Evolutionary conservation across 768 basidiomycete species (phyloP).

Genomic region (Boletus subparvulus): DNA sequence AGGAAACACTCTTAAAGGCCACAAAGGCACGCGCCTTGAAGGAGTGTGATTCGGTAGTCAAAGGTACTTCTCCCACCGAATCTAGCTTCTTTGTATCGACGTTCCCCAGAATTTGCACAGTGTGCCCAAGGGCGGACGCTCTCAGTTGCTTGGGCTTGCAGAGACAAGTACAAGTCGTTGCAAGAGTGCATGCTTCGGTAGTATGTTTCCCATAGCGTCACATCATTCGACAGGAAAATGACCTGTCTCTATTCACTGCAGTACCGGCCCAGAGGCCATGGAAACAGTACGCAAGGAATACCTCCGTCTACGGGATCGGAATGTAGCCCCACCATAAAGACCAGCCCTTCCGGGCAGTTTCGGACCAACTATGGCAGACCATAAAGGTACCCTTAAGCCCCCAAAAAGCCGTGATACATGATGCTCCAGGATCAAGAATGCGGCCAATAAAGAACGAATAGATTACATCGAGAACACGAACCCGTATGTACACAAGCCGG

Average conservation of each 20-base stretch:
- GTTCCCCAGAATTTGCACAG: conserved; percentile 69
- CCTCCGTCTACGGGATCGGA: conserved; percentile 57
- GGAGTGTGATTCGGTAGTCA: conserved; percentile 74
- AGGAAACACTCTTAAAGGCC: conserved; percentile 79
- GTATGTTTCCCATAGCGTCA: conserved; percentile 44
- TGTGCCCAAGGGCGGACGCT: conserved; percentile 79
- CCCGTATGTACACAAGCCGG: background rate
- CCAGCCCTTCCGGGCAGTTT: background rate
- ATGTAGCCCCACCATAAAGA: conserved; percentile 1
- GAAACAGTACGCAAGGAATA: conserved; percentile 70
- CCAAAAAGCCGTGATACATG: background rate
- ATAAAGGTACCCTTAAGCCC: background rate
- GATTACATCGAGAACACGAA: conserved; percentile 8
- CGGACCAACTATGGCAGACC: background rate
- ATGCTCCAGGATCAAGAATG: background rate
- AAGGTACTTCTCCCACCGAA: conserved; percentile 42
- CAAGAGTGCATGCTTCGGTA: conserved; percentile 80
- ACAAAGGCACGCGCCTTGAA: conserved; percentile 77
- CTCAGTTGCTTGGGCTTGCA: conserved; percentile 85
- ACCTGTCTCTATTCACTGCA: conserved; percentile 25
- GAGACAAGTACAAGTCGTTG: conserved; percentile 60
- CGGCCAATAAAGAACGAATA: conserved; percentile 1
- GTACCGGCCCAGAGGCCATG: conserved; percentile 76
- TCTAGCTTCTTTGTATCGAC: background rate
- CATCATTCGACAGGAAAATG: background rate